These are phyloP conservation scores for Colletotrichum viniferum DNA, from an alignment of 2,329 filamentous ascomycete species.

Conservation along the genomic window DNA sequence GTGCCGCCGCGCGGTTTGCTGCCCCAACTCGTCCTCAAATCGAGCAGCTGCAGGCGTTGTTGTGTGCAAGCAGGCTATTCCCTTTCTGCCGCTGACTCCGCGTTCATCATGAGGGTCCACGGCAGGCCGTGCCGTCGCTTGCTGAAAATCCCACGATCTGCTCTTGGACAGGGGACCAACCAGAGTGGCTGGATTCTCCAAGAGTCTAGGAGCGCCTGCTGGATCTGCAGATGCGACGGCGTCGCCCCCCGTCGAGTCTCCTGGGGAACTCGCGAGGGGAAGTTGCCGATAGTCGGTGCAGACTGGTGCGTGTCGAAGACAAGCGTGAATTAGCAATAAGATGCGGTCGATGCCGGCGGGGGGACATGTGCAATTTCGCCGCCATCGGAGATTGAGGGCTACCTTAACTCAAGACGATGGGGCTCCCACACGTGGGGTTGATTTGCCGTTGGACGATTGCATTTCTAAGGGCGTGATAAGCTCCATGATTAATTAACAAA, in stretches of 20 bases:
- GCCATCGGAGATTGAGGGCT: conserved; percentile 13
- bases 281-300: conserved; percentile 5
- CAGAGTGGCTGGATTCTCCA: neutral
- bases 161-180: neutral
- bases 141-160: neutral
- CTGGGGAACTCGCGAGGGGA: neutral
- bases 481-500: too few species aligned
- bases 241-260: neutral
- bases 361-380: neutral
- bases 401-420: neutral
- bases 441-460: conserved; percentile 12
- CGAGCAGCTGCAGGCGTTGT: neutral
- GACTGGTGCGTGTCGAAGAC: neutral
- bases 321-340: conserved; percentile 9
- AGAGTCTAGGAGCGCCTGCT: neutral
- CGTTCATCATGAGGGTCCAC: neutral
- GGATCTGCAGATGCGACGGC: conserved; percentile 4
- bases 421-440: conserved; percentile 5
- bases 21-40: neutral
- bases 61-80: neutral
- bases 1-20: neutral
- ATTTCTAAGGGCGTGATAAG: too few species aligned
- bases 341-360: neutral
- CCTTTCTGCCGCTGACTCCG: neutral
- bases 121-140: conserved; percentile 7